Conservation (phyloP, 768 basidiomycete genomes). For the Pisolithus albus region DNA sequence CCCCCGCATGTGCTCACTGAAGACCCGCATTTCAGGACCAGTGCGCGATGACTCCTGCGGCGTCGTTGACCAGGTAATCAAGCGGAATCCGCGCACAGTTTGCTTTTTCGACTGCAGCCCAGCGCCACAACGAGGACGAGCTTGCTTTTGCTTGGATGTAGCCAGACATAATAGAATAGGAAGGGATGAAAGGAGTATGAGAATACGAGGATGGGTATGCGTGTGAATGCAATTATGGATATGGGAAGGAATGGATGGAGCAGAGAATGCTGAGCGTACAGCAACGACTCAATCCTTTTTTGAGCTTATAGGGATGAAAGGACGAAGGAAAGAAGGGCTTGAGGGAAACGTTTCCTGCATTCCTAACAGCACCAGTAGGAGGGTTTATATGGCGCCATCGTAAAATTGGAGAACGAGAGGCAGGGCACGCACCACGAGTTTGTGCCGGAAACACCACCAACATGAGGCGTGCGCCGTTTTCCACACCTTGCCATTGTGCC, state of each 20-base stretch:
- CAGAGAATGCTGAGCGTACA: too few species aligned
- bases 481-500: not conserved
- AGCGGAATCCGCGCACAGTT: slow-evolving; percentile 25
- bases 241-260: slow-evolving; percentile 3
- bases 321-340: not conserved
- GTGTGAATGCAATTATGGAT: not conserved
- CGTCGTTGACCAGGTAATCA: slow-evolving; percentile 23
- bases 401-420: slow-evolving; percentile 26
- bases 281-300: too few species aligned
- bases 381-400: slow-evolving; percentile 12
- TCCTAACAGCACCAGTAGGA: not conserved
- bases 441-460: not conserved
- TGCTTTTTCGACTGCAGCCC: slow-evolving; percentile 27
- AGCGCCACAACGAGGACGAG: slow-evolving; percentile 23
- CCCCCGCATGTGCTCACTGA: not conserved
- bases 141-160: slow-evolving; percentile 15
- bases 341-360: not conserved
- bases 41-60: slow-evolving; percentile 26
- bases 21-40: slow-evolving; percentile 14
- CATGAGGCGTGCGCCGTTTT: not conserved
- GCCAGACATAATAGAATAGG: slow-evolving; percentile 8
- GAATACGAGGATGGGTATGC: too few species aligned
- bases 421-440: slow-evolving; percentile 24
- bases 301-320: not conserved
- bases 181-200: not conserved